A percentile compares a stretch with the other conserved stretches of the same genome.
These are phyloP conservation scores for Fusarium foetens DNA, from an alignment of 2,329 filamentous ascomycete genomes.

Conservation along the genomic window DNA sequence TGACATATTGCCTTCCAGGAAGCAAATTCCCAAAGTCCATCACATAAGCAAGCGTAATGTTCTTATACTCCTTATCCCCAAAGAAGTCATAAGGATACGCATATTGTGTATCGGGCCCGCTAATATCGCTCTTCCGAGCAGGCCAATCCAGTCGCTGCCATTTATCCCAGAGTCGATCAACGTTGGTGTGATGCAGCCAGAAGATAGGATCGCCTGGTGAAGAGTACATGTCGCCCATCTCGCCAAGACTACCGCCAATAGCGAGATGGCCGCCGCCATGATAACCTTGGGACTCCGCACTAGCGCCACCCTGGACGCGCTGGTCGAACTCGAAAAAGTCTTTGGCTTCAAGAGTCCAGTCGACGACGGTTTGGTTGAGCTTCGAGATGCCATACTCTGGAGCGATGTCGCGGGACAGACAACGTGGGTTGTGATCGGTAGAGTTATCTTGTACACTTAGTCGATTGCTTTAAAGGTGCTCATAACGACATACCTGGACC, in stretches of 20 bases:
- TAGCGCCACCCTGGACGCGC: neutral
- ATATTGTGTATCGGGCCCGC: neutral
- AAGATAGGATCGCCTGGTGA: neutral
- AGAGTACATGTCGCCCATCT: neutral
- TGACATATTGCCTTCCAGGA: neutral
- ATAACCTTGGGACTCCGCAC: neutral
- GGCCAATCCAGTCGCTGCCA: neutral
- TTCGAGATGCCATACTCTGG: neutral
- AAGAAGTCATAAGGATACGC: neutral
- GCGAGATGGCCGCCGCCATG: neutral
- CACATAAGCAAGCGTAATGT: neutral
- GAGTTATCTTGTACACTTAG: neutral
- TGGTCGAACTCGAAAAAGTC: neutral
- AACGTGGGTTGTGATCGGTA: rapidly evolving
- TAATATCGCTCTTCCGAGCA: neutral
- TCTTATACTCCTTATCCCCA: rapidly evolving
- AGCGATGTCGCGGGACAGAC: neutral
- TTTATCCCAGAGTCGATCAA: neutral
- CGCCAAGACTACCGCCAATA: neutral
- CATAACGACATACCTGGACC: neutral
- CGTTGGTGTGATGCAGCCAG: neutral
- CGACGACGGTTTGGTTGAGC: neutral
- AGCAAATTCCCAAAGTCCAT: neutral
- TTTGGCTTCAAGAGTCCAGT: neutral
- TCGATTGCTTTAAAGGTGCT: rapidly evolving